Evolutionary conservation across 1,284 basidiomycete species (phyloP).

Genomic region (Rhodotorula sp.): DNA sequence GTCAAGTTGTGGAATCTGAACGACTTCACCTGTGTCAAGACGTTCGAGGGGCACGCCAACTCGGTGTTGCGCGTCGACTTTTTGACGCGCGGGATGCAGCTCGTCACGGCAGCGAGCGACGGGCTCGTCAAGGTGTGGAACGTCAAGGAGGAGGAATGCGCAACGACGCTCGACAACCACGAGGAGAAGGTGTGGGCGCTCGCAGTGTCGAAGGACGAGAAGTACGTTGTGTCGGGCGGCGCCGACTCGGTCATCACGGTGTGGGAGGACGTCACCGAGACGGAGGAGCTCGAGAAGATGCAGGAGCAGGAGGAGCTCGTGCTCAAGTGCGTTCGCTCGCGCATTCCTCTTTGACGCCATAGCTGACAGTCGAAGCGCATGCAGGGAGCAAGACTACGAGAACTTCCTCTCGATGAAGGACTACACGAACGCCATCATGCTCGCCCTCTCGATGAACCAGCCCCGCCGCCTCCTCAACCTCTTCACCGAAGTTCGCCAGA

Average conservation of each 20-base stretch:
- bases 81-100: slow-evolving; percentile 75
- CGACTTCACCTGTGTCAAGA: slow-evolving; percentile 87
- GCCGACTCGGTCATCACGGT: slow-evolving; percentile 91
- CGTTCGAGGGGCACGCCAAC: slow-evolving; percentile 95
- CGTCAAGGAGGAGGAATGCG: slow-evolving; percentile 80
- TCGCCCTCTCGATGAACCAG: slow-evolving; percentile 89
- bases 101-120: slow-evolving; percentile 85
- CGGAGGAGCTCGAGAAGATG: slow-evolving; percentile 69
- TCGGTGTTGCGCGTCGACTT: slow-evolving; percentile 93
- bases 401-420: slow-evolving; percentile 87
- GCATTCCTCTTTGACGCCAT: slow-evolving; percentile 7
- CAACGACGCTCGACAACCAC: slow-evolving; percentile 88
- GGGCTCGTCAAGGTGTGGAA: slow-evolving; percentile 97
- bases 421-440: slow-evolving; percentile 83
- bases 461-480: slow-evolving; percentile 81
- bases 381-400: slow-evolving; percentile 88
- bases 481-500: slow-evolving; percentile 64
- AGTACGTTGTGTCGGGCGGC: slow-evolving; percentile 81
- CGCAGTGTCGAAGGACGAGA: slow-evolving; percentile 71
- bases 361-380: background rate
- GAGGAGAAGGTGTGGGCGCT: slow-evolving; percentile 97
- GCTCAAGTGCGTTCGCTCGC: slow-evolving; percentile 63
- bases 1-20: slow-evolving; percentile 90
- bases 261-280: slow-evolving; percentile 89
- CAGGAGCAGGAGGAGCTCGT: slow-evolving; percentile 66